phyloP scores from a whole-genome alignment of 2,329 filamentous ascomycete genomes.

The Albophoma yamanashiensis region DNA sequence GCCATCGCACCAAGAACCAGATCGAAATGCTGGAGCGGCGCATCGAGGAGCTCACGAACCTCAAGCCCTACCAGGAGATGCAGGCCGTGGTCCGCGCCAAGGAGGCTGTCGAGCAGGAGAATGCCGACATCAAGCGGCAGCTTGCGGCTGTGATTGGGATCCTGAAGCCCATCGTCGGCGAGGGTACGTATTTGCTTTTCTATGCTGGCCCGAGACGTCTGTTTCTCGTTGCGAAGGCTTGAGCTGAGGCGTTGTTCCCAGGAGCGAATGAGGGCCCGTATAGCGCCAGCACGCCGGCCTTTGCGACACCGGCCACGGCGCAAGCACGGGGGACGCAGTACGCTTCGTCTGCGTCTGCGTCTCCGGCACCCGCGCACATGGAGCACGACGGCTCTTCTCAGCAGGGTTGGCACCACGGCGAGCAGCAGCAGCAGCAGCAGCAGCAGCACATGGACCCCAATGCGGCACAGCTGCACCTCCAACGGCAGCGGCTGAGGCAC shows the following conservation, averaged over 20 bases:
- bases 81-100: constrained; percentile 66
- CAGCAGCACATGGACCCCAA: constrained; percentile 1
- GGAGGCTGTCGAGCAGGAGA: constrained; percentile 68
- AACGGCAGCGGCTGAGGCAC: constrained; percentile 39
- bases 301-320: constrained; percentile 7
- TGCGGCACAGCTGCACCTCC: constrained; percentile 28
- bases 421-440: not conserved
- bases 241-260: not conserved
- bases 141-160: constrained; percentile 55
- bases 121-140: constrained; percentile 63
- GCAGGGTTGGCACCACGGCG: not conserved
- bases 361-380: not conserved
- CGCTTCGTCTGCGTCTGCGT: not conserved
- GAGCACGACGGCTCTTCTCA: not conserved
- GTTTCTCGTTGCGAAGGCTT: not conserved
- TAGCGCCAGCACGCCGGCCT: constrained; percentile 19
- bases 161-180: constrained; percentile 46
- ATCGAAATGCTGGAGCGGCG: constrained; percentile 64
- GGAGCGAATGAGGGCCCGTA: constrained; percentile 3
- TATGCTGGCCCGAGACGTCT: no score
- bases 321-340: not conserved
- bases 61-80: constrained; percentile 76
- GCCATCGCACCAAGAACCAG: constrained; percentile 70
- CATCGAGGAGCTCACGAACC: constrained; percentile 65
- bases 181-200: constrained; percentile 11